phyloP scores from a whole-genome alignment of 2,329 filamentous ascomycete genomes.

The Aphanocladium album region DNA sequence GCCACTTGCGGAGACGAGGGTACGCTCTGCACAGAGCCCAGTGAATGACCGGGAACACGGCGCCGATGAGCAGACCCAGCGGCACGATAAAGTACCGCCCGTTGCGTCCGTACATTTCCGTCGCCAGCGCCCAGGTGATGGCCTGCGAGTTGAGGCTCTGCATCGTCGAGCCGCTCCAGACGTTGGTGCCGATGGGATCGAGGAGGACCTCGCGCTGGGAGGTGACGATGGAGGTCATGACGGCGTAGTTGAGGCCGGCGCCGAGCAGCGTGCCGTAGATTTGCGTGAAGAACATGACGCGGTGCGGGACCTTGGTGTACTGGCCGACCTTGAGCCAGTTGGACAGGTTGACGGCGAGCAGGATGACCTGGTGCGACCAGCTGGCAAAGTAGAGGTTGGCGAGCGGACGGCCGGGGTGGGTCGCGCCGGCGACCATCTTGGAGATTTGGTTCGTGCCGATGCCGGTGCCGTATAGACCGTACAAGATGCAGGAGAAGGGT shows the following conservation, averaged over 20 bases:
- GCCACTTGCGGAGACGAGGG: slow-evolving; percentile 23
- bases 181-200: slow-evolving; percentile 35
- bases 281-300: slow-evolving; percentile 36
- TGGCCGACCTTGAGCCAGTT: slow-evolving; percentile 32
- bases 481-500: slow-evolving; percentile 27
- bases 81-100: slow-evolving; percentile 33
- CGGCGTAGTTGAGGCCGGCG: slow-evolving; percentile 39
- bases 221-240: slow-evolving; percentile 40
- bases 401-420: slow-evolving; percentile 35
- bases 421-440: slow-evolving; percentile 43
- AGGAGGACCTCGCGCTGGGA: slow-evolving; percentile 37
- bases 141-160: slow-evolving; percentile 39
- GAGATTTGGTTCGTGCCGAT: slow-evolving; percentile 21
- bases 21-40: slow-evolving; percentile 24
- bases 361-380: slow-evolving; percentile 28
- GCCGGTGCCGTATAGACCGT: slow-evolving; percentile 18
- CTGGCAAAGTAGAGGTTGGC: slow-evolving; percentile 40
- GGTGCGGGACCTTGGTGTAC: slow-evolving; percentile 33
- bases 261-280: slow-evolving; percentile 37
- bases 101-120: slow-evolving; percentile 36
- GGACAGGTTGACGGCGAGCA: slow-evolving; percentile 25
- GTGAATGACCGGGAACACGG: slow-evolving; percentile 33
- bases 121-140: slow-evolving; percentile 29
- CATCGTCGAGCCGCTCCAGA: slow-evolving; percentile 45
- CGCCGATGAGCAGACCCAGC: slow-evolving; percentile 37